Evolutionary conservation across 2,329 filamentous ascomycete genomes (phyloP), one percentile per base, ranked within the genome.

Genomic region (Colletotrichum siamense): DNA sequence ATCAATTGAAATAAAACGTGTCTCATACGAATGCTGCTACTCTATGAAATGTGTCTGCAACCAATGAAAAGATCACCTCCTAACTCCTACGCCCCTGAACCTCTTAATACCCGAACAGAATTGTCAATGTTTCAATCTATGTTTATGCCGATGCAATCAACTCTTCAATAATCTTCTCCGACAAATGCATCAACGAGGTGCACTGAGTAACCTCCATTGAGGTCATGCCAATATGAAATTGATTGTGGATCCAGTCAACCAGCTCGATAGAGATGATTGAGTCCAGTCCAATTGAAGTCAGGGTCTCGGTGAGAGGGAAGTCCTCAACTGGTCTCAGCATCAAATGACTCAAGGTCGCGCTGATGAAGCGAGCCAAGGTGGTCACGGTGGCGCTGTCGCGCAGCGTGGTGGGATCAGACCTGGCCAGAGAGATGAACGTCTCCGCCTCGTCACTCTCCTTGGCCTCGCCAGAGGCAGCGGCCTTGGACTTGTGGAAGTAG

Each of bases 191-290:
- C 13, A 75, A 18, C 2, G 69, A 75, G 15, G 73, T 39, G 22
- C 69, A 75, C 52, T 75, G 73, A 1, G 73, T 75, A 6, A 75
- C 68, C 30, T 72, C 73, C 28, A 75, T 75, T 0, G 73, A 75
- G 3, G 62, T 71, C 28, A 75, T 16, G 7, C 73, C 62, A 12
- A 75, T 44, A 1, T 75, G 69, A 39, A 72, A 75, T 2, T 71
- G 73, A 4, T 75, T 69, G 24, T 75, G 73, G 16, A 75, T 75
- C 73, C 73, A 75, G 39, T 75, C 73, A 3, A 71, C 68, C 36
- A 75, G n/a, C 69, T 75, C 73, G 7, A 75, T 75, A 8, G 73
- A 75, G 8, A 75, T 66, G 5, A 75, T 75, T 0, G 73, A 75
- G 39, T 75, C 73, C 13, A 75, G 12, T 2, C 73, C 69, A 5